Conservation (phyloP, 805 yeast species). For the Wickerhamiella vanderwaltii region DNA sequence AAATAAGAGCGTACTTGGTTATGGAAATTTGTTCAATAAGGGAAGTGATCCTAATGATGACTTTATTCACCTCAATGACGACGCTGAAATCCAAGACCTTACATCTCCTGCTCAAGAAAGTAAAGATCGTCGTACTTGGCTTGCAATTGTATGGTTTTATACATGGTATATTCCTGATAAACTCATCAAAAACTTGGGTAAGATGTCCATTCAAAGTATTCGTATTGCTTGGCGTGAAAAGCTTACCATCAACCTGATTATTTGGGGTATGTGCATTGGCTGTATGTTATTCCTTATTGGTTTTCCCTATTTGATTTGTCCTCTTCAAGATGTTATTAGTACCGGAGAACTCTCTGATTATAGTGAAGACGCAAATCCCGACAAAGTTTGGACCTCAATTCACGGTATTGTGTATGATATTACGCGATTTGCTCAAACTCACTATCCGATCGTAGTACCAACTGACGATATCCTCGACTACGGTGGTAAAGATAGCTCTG, state of each 20-base stretch:
- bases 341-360: conserved; percentile 26
- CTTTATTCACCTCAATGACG: conserved; percentile 24
- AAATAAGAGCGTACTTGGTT: conserved; percentile 25
- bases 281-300: conserved; percentile 29
- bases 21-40: conserved; percentile 29
- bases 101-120: conserved; percentile 24
- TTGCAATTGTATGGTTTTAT: conserved; percentile 28
- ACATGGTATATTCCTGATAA: conserved; percentile 34
- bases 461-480: conserved; percentile 26
- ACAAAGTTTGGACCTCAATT: conserved; percentile 27
- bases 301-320: conserved; percentile 32
- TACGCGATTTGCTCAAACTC: conserved; percentile 29
- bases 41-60: conserved; percentile 22
- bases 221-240: conserved; percentile 35
- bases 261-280: conserved; percentile 30
- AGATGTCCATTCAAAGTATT: conserved; percentile 27
- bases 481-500: conserved; percentile 29
- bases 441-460: conserved; percentile 31
- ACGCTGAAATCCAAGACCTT: conserved; percentile 25
- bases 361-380: conserved; percentile 23
- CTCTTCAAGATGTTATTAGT: conserved; percentile 29
- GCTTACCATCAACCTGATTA: conserved; percentile 32
- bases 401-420: conserved; percentile 33
- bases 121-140: conserved; percentile 28
- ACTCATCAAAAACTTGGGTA: conserved; percentile 24